Conservation (phyloP, 2,329 filamentous ascomycete genomes). For the Hymenoscyphus fraxineus region DNA sequence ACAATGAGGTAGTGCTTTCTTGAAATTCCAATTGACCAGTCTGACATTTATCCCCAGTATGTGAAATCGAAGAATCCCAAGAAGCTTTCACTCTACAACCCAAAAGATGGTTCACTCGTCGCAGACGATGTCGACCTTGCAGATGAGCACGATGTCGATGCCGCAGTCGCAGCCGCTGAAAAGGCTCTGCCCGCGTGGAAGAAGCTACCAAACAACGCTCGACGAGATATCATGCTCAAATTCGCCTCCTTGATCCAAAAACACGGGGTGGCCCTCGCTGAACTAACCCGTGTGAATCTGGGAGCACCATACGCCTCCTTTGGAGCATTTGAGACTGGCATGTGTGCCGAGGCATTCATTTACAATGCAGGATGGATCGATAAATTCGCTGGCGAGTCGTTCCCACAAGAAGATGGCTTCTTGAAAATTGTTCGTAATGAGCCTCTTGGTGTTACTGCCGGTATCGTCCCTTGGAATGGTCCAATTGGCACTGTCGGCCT, state of each 20-base stretch:
- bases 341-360: slow-evolving; percentile 29
- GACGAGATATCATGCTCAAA: slow-evolving; percentile 41
- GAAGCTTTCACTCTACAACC: slow-evolving; percentile 47
- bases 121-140: slow-evolving; percentile 43
- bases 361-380: slow-evolving; percentile 40
- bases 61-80: slow-evolving; percentile 41
- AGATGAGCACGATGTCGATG: slow-evolving; percentile 43
- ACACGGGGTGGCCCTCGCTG: slow-evolving; percentile 36
- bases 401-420: slow-evolving; percentile 45
- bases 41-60: slow-evolving; percentile 12
- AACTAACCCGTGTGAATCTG: slow-evolving; percentile 44
- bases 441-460: slow-evolving; percentile 46
- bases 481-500: slow-evolving; percentile 45
- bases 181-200: slow-evolving; percentile 46
- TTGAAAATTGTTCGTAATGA: slow-evolving; percentile 38
- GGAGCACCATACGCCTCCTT: slow-evolving; percentile 44
- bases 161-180: slow-evolving; percentile 43
- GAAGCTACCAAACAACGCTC: slow-evolving; percentile 36
- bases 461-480: slow-evolving; percentile 57
- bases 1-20: slow-evolving; percentile 40
- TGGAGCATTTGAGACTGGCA: slow-evolving; percentile 42
- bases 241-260: slow-evolving; percentile 43
- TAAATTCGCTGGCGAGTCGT: slow-evolving; percentile 38
- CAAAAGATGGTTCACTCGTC: slow-evolving; percentile 46
- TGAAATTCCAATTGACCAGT: neutral